Evolutionary conservation across 2,329 filamentous ascomycete genomes (phyloP).

Genomic region (Sporothrix schenckii): DNA sequence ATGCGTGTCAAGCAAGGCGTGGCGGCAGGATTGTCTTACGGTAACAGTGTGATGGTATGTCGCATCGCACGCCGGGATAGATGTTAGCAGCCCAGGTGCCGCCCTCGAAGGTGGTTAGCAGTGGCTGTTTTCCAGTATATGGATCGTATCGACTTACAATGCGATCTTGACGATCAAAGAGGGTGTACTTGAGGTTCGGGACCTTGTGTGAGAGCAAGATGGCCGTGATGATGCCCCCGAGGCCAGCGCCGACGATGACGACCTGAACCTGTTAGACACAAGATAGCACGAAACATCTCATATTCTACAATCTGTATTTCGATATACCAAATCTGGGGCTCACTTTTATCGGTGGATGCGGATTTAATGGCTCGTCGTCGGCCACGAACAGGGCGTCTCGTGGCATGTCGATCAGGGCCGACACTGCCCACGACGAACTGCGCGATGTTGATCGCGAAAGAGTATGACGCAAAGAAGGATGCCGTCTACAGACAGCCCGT

Average conservation of each 20-base stretch:
- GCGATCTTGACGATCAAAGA: conserved; percentile 9
- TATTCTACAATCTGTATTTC: not conserved
- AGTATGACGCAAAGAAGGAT: not conserved
- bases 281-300: not conserved
- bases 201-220: not conserved
- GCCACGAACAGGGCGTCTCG: conserved; percentile 20
- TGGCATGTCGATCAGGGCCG: conserved; percentile 4
- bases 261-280: not conserved
- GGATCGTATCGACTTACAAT: not conserved
- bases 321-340: not conserved
- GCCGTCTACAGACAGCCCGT: not conserved
- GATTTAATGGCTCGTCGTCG: conserved; percentile 16
- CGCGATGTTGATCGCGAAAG: not conserved
- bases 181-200: not conserved
- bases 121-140: not conserved
- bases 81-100: conserved; percentile 33
- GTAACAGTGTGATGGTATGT: conserved; percentile 36
- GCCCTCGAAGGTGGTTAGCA: conserved; percentile 21
- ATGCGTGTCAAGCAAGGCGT: not conserved
- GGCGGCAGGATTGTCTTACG: conserved; percentile 24
- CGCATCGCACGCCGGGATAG: conserved; percentile 36
- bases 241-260: not conserved
- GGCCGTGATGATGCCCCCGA: conserved; percentile 13
- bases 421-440: not conserved
- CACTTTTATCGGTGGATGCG: conserved; percentile 35